Evolutionary conservation across 2,329 filamentous ascomycete genomes (phyloP).

Genomic region (Verticillium tricorpus): DNA sequence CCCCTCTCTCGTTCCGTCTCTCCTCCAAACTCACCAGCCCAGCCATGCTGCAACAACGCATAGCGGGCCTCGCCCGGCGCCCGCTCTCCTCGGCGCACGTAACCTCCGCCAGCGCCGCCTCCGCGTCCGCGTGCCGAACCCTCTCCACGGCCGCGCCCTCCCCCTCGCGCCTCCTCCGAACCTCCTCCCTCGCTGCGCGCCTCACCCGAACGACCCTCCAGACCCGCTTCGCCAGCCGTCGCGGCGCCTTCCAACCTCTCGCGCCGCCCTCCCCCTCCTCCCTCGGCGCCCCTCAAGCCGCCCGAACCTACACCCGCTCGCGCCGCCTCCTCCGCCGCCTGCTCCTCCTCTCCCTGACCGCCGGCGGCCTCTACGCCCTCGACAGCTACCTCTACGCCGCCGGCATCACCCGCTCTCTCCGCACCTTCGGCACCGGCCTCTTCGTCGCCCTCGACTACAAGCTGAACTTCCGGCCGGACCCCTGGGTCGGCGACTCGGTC

Average conservation of each 20-base stretch:
- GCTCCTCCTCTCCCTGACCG: slow-evolving; percentile 53
- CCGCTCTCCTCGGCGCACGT: slow-evolving; percentile 7
- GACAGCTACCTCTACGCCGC: slow-evolving; percentile 77
- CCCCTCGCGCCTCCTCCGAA: not conserved
- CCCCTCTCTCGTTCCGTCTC: not conserved
- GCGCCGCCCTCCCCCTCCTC: slow-evolving; percentile 74
- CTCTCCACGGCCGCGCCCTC: not conserved
- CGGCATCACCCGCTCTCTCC: slow-evolving; percentile 69
- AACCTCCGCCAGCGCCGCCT: slow-evolving; percentile 4
- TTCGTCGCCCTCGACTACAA: slow-evolving; percentile 91
- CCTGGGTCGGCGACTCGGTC: slow-evolving; percentile 68
- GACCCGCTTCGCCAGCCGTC: not conserved
- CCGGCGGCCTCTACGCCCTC: slow-evolving; percentile 59
- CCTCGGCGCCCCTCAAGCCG: slow-evolving; percentile 65
- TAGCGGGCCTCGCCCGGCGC: slow-evolving; percentile 17
- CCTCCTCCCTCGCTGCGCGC: not conserved
- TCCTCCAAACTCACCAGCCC: slow-evolving; percentile 9
- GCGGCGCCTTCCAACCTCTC: slow-evolving; percentile 38
- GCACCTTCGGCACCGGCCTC: slow-evolving; percentile 76
- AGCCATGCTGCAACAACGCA: slow-evolving; percentile 21
- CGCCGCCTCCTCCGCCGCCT: slow-evolving; percentile 76
- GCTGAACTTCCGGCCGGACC: slow-evolving; percentile 83
- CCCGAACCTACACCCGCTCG: slow-evolving; percentile 66
- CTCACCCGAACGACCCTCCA: not conserved
- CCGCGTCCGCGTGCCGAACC: not conserved